A percentile compares a stretch with the other conserved stretches of the same genome.
Conservation (phyloP, 2,329 filamentous ascomycete species). For the Xylaria hypoxylon region DNA sequence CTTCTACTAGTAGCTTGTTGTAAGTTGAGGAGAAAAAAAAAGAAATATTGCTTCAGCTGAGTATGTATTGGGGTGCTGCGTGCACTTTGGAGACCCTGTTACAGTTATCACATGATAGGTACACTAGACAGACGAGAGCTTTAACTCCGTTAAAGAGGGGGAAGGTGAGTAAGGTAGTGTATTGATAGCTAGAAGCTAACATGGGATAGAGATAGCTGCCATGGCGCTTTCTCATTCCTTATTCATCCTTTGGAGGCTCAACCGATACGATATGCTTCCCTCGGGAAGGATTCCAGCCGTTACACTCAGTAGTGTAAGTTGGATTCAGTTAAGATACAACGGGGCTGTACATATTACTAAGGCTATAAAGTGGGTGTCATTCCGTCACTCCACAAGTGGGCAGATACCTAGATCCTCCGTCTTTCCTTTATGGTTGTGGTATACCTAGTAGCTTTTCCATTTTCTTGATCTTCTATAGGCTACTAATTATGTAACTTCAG, state of each 20-base stretch:
- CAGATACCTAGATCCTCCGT: constrained; percentile 23
- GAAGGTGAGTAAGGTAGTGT: neutral
- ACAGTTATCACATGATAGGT: constrained; percentile 22
- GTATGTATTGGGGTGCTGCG: constrained; percentile 7
- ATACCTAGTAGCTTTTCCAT: constrained; percentile 2
- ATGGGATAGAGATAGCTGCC: constrained; percentile 3
- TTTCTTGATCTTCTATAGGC: constrained; percentile 11
- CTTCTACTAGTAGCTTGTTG: constrained; percentile 7
- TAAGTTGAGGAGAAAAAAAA: constrained; percentile 15
- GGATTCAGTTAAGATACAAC: constrained; percentile 21
- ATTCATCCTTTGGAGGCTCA: constrained; percentile 37
- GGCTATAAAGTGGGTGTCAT: constrained; percentile 27
- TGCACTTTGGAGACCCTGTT: neutral
- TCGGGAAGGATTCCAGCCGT: constrained; percentile 36
- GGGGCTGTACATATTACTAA: constrained; percentile 32
- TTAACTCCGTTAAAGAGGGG: neutral
- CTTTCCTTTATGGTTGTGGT: constrained; percentile 4
- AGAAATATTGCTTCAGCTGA: constrained; percentile 31
- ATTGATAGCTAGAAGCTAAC: constrained; percentile 8
- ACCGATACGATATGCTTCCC: constrained; percentile 14
- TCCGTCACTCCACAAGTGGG: constrained; percentile 25
- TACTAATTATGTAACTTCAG: constrained; percentile 10
- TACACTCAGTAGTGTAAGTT: too few species aligned
- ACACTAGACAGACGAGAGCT: neutral
- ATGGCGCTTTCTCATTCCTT: constrained; percentile 29